Conservation (phyloP, 2,329 filamentous ascomycete species). For the Coniochaeta sp. region DNA sequence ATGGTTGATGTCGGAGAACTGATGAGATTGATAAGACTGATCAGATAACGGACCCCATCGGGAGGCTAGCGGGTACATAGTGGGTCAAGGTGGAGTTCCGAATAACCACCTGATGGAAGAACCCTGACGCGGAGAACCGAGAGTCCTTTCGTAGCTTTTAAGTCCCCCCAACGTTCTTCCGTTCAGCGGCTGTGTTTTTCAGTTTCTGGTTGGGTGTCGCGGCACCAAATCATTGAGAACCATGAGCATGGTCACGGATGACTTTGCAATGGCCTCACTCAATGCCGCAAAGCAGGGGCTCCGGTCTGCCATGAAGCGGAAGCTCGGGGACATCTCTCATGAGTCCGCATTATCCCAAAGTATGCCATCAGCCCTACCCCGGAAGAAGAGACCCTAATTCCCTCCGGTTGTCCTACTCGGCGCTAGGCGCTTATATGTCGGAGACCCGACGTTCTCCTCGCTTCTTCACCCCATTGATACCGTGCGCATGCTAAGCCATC, state of each 20-base stretch:
- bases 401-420: background rate
- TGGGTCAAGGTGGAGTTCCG: background rate
- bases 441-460: too few species aligned
- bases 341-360: slow-evolving; percentile 64
- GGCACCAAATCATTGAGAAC: background rate
- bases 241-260: slow-evolving; percentile 2
- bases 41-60: too few species aligned
- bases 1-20: background rate
- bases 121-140: too few species aligned
- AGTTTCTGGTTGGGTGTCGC: too few species aligned
- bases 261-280: slow-evolving; percentile 45
- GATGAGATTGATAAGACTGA: slow-evolving; percentile 9
- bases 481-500: slow-evolving; percentile 6
- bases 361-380: slow-evolving; percentile 31
- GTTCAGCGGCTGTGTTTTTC: too few species aligned
- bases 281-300: slow-evolving; percentile 70
- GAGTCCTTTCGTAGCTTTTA: too few species aligned
- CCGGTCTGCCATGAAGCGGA: slow-evolving; percentile 61
- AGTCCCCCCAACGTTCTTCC: too few species aligned
- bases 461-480: background rate
- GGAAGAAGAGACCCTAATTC: too few species aligned
- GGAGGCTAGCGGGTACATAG: background rate
- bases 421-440: too few species aligned
- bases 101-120: background rate
- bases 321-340: slow-evolving; percentile 53